Evolutionary conservation across 1,284 basidiomycete species (phyloP).

Genomic region (Naganishia liquefaciens): DNA sequence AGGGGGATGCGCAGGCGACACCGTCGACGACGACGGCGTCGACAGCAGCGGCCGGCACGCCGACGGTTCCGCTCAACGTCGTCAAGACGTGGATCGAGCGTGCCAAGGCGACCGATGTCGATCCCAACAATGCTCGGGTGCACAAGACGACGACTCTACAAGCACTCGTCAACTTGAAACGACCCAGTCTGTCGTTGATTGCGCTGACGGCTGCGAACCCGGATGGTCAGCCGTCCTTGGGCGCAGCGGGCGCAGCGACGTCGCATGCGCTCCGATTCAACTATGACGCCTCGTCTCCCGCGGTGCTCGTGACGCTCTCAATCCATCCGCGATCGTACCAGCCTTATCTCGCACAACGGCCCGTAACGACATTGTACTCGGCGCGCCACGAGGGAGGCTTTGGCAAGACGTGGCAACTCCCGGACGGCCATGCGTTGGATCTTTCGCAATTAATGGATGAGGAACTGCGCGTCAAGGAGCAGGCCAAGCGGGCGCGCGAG

Average conservation of each 20-base stretch:
- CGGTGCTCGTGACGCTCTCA: constrained; percentile 72
- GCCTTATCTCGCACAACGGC: constrained; percentile 46
- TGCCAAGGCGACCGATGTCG: constrained; percentile 63
- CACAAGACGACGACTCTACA: constrained; percentile 86
- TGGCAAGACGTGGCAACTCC: constrained; percentile 67
- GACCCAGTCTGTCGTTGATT: constrained; percentile 75
- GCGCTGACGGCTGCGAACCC: constrained; percentile 59
- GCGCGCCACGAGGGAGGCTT: constrained; percentile 71
- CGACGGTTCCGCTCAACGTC: constrained; percentile 72
- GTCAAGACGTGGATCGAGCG: constrained; percentile 78
- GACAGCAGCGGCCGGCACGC: constrained; percentile 42
- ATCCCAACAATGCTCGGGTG: constrained; percentile 48
- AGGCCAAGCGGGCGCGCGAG: constrained; percentile 35
- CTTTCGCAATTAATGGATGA: constrained; percentile 42
- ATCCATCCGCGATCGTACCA: constrained; percentile 65
- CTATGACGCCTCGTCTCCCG: constrained; percentile 82
- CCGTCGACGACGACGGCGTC: background rate
- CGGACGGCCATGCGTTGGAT: constrained; percentile 61
- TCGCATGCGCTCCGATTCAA: constrained; percentile 77
- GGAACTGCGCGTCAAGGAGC: constrained; percentile 31
- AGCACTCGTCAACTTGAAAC: constrained; percentile 85
- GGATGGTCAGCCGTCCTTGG: constrained; percentile 54
- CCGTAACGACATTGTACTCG: constrained; percentile 41
- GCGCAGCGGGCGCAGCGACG: constrained; percentile 20
- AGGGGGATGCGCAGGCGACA: constrained; percentile 37